Evolutionary conservation across 2,329 filamentous ascomycete genomes (phyloP).

Genomic region (Fusarium subtropicale): DNA sequence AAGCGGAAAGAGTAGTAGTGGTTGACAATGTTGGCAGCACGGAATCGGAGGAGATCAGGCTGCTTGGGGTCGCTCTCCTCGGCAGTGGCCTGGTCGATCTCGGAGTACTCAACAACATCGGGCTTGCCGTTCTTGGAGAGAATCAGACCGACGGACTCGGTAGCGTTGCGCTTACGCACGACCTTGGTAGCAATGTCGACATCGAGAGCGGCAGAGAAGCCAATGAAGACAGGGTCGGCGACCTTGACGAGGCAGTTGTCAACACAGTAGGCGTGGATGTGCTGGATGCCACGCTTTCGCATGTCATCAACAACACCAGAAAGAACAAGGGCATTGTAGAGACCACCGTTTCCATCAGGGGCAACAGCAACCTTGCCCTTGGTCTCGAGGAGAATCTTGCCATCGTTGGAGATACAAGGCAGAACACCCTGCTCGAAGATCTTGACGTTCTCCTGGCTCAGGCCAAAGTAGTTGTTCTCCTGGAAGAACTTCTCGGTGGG

Average conservation of each 20-base stretch:
- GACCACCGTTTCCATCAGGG: slow-evolving; percentile 95
- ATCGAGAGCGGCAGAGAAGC: slow-evolving; percentile 86
- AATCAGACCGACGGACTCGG: slow-evolving; percentile 95
- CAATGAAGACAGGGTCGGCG: slow-evolving; percentile 95
- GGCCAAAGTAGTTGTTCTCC: slow-evolving; percentile 89
- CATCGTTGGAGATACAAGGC: slow-evolving; percentile 96
- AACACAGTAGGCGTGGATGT: slow-evolving; percentile 97
- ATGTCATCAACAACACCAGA: slow-evolving; percentile 88
- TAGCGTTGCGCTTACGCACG: slow-evolving; percentile 97
- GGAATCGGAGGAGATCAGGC: slow-evolving; percentile 87
- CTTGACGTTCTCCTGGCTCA: slow-evolving; percentile 84
- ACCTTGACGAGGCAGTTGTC: slow-evolving; percentile 99
- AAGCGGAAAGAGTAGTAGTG: slow-evolving; percentile 98
- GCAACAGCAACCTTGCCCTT: slow-evolving; percentile 94
- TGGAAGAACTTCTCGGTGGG: slow-evolving; percentile 96
- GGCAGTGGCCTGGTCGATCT: slow-evolving; percentile 90
- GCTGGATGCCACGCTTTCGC: slow-evolving; percentile 87
- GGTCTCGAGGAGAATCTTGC: slow-evolving; percentile 93
- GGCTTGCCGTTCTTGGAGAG: slow-evolving; percentile 95
- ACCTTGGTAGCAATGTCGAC: slow-evolving; percentile 99
- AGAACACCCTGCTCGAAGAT: slow-evolving; percentile 98
- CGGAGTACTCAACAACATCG: slow-evolving; percentile 98
- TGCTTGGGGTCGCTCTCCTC: slow-evolving; percentile 89
- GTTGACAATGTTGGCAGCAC: slow-evolving; percentile 99
- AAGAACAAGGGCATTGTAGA: slow-evolving; percentile 90